phyloP scores from a whole-genome alignment of 768 basidiomycete genomes.

The Rhizopogon roseolus region DNA sequence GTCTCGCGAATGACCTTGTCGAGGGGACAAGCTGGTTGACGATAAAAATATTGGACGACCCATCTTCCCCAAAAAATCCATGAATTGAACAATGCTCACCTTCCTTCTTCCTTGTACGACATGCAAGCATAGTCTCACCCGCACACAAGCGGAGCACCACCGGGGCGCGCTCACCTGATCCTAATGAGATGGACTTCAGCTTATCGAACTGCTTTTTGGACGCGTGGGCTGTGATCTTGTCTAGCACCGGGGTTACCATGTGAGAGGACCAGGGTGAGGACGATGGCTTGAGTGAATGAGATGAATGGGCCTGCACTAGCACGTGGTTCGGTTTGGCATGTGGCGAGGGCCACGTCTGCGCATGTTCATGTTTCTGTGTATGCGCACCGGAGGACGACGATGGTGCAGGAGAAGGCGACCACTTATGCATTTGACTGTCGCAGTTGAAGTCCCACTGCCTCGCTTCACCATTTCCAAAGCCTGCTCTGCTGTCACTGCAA shows the following conservation, averaged over 20 bases:
- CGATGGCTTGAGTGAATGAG: neutral
- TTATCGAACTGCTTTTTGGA: neutral
- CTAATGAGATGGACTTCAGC: neutral
- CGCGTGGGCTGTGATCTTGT: neutral
- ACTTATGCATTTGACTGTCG: neutral
- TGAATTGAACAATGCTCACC: neutral
- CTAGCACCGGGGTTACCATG: neutral
- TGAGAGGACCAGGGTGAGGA: neutral
- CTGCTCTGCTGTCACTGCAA: neutral
- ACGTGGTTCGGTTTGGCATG: neutral
- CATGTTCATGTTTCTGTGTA: neutral
- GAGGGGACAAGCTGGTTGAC: no score
- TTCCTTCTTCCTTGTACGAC: neutral
- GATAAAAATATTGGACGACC: no score
- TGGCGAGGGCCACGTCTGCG: neutral
- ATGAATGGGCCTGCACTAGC: neutral
- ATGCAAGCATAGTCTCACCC: neutral
- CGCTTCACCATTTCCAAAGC: neutral
- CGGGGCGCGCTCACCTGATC: neutral
- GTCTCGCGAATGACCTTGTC: no score
- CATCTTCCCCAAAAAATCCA: no score
- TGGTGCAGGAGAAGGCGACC: neutral
- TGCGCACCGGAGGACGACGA: neutral
- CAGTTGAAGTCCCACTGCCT: slow-evolving; percentile 1
- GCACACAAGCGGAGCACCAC: neutral